Evolutionary conservation across 345 rosid genomes (phyloP).

Genomic region (Brassica nigra): DNA sequence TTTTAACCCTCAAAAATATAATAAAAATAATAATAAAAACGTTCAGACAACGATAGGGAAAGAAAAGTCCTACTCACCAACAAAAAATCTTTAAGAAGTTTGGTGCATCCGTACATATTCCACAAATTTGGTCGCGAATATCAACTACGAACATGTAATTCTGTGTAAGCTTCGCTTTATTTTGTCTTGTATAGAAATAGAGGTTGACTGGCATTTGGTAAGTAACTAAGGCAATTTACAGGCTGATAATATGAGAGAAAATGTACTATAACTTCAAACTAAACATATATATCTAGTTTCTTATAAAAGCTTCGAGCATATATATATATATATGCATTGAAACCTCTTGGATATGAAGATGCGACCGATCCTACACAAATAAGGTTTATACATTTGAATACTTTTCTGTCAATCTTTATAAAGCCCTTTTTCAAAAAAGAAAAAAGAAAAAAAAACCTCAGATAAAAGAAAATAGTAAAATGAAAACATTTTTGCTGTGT

Average conservation of each 20-base stretch:
- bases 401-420: not conserved
- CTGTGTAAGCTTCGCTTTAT: not conserved
- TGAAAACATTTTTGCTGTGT: not conserved
- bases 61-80: not conserved
- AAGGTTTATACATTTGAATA: not conserved
- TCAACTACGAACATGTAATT: conserved; percentile 4
- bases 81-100: not conserved
- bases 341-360: conserved; percentile 1
- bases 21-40: not conserved
- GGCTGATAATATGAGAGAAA: not conserved
- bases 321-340: not conserved
- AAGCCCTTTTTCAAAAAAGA: not conserved
- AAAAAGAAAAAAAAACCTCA: not conserved
- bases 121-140: conserved; percentile 24
- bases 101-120: conserved; percentile 30
- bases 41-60: not conserved
- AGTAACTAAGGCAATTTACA: not conserved
- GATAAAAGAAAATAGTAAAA: not conserved
- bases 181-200: not conserved
- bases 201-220: not conserved
- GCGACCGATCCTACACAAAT: not conserved
- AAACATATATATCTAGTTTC: not conserved
- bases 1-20: not conserved
- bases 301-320: not conserved
- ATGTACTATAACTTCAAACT: not conserved